Conservation (phyloP, 176 grass and related monocot genomes). For the Lolium perenne region DNA sequence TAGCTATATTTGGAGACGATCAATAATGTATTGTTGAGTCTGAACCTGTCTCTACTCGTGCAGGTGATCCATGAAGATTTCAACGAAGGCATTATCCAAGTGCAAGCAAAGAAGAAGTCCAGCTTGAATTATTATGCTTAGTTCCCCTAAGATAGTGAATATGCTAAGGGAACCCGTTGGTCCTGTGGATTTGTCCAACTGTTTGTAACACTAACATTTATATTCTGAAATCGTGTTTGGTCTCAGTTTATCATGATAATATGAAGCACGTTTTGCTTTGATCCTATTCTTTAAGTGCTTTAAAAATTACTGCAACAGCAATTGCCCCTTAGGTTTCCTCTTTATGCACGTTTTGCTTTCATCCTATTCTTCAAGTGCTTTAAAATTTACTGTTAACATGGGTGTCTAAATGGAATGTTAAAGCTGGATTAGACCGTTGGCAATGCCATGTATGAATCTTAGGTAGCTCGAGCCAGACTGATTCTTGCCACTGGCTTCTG, state of each 20-base stretch:
- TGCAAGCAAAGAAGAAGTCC: slow-evolving; percentile 94
- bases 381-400: background rate
- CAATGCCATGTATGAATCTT: background rate
- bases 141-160: slow-evolving; percentile 7
- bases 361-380: background rate
- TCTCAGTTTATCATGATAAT: background rate
- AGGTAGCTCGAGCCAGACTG: background rate
- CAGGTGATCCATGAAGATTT: slow-evolving; percentile 92
- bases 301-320: background rate
- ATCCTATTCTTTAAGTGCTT: background rate
- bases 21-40: background rate
- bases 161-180: slow-evolving; percentile 8
- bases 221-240: background rate
- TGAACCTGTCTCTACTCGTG: slow-evolving; percentile 7
- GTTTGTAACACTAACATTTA: slow-evolving; percentile 34
- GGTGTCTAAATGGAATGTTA: background rate
- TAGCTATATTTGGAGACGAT: background rate
- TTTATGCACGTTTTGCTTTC: background rate
- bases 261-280: slow-evolving; percentile 10
- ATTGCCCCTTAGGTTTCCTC: background rate
- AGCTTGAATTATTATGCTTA: slow-evolving; percentile 86
- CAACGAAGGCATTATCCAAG: slow-evolving; percentile 92
- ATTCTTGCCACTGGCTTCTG: background rate
- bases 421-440: background rate
- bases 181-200: background rate